Base-by-base conservation (phyloP, 2,329 filamentous ascomycete species). In the Colletotrichum higginsianum region DNA sequence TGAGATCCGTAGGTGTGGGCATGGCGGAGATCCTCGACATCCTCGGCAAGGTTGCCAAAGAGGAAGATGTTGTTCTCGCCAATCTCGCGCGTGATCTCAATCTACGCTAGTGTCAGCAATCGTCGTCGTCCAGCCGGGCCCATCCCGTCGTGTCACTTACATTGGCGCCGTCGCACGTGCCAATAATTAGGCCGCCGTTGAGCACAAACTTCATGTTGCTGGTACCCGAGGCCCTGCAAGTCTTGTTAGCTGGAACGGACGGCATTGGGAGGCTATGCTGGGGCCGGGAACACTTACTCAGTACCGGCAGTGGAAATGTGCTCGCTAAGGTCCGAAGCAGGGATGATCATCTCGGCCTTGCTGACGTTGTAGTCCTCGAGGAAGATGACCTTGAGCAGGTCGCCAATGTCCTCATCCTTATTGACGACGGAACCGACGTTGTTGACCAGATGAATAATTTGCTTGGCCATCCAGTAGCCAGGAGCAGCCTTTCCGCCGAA, bases 181-280 rank as follows among this genome's bases (percentile, higher is more conserved):
- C 96, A 77, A 99, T 99, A 79, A 99, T 97, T 73, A 99, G 87
- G 74, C 96, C 96, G 75, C 96, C 96, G 78, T 98, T 99, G 78
- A 99, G 88, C 16, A 98, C 96, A 82, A 99, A 99, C 84, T 99
- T 99, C 96, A 99, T 99, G 90, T 99, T 99, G 79, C 94, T 97
- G 15, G 95, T 98, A 74, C 96, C 96, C 74, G 89, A 91, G 23
- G 90, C 90, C 80, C 86, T 89, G 60, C 66, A 8, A 76, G 64
- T 9, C 16, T 18, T 73, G 71, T 75, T 66, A 77, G 71, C 38
- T 40, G 15, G n/a, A 23, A 46, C 16, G n/a, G 35, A 46, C n/a
- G 23, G 13, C 13, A 16, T 46, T n/a, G 42, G 9, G 38, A 60
- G 64, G 2, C 11, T 42, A 66, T 23, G 50, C 58, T 30, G 8